phyloP scores from a whole-genome alignment of 2,329 filamentous ascomycete species.

The Aspergillus sp. region DNA sequence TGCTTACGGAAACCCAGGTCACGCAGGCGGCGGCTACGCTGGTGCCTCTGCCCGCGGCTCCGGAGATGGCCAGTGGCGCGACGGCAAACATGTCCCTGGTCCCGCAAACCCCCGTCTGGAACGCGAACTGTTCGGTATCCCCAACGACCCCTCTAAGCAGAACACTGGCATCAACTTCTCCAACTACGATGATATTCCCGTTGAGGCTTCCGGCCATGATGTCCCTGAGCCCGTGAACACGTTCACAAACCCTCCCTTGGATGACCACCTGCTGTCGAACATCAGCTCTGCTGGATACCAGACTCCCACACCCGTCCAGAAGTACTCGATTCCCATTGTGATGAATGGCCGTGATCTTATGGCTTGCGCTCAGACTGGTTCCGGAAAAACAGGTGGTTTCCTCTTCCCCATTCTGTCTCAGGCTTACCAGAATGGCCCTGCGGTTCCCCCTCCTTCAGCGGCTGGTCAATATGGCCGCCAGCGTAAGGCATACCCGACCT shows the following conservation, averaged over 20 bases:
- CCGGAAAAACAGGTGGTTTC: conserved; percentile 99
- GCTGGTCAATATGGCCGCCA: conserved; percentile 73
- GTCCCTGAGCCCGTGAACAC: conserved; percentile 87
- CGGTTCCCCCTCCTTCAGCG: conserved; percentile 61
- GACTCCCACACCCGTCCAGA: conserved; percentile 94
- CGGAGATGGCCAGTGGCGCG: conserved; percentile 93
- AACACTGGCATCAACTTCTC: conserved; percentile 99
- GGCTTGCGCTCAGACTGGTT: conserved; percentile 99
- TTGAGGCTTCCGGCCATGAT: conserved; percentile 91
- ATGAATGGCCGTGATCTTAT: conserved; percentile 97
- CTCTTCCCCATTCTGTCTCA: conserved; percentile 99
- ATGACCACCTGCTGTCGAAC: conserved; percentile 89
- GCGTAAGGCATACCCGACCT: conserved; percentile 96
- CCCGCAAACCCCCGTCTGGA: conserved; percentile 85
- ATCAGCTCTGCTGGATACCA: conserved; percentile 94
- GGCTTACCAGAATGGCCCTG: conserved; percentile 87
- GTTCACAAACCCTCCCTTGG: conserved; percentile 93
- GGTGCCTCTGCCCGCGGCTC: conserved; percentile 69
- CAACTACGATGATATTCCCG: conserved; percentile 99
- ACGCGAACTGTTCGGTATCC: conserved; percentile 89
- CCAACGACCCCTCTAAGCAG: conserved; percentile 91
- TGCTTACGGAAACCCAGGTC: conserved; percentile 62
- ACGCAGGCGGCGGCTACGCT: conserved; percentile 31
- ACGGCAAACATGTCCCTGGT: conserved; percentile 93
- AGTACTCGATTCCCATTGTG: conserved; percentile 99